Evolutionary conservation across 805 yeast species (phyloP), one percentile per base, ranked within the genome.

Genomic region (Suhomyces xylopsoci): DNA sequence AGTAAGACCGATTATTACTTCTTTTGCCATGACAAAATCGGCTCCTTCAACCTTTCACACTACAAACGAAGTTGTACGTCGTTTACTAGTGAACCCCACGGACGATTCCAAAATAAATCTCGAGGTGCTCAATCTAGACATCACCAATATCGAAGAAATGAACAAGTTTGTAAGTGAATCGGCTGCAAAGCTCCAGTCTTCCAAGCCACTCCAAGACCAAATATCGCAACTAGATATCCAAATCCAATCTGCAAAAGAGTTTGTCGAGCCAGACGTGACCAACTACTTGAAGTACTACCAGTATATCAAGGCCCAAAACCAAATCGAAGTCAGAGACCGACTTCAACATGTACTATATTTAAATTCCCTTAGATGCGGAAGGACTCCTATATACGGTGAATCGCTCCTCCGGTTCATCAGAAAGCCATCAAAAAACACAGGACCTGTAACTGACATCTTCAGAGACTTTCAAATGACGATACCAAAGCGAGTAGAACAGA

Each of bases 1-100:
- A 67, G 97, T 92, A 6, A 78, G 99, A 54, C 98, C 98, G 0
- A 89, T 94, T 58, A 81, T 89, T 41, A 94, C 99, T 0, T 92
- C 98, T 1, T 85, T 90, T 65, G 88, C 93, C 0, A 74, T 91
- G 76, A 82, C 82, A 2, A 76, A 77, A 46, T 81, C 90, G 1
- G 90, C 88, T 5, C 71, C 80, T 2, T 70, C 82, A 1, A 65
- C 73, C 6, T 89, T 50, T 55, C 72, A 42, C 54, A 74, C 43
- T 66, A 45, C 81, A 30, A 75, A 51, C 44, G 48, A 30, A 20
- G 41, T 51, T 15, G 56, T 68, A 48, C 41, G 62, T 49, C 53
- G 66, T 55, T 47, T 63, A 10, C 55, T 66, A 24, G 47, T 56
- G 9, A 58, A 63, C 12, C 67, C 65, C 4, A 45, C 49, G 22